Conservation (phyloP, 2,329 filamentous ascomycete species). For the Lachnellula cervina region DNA sequence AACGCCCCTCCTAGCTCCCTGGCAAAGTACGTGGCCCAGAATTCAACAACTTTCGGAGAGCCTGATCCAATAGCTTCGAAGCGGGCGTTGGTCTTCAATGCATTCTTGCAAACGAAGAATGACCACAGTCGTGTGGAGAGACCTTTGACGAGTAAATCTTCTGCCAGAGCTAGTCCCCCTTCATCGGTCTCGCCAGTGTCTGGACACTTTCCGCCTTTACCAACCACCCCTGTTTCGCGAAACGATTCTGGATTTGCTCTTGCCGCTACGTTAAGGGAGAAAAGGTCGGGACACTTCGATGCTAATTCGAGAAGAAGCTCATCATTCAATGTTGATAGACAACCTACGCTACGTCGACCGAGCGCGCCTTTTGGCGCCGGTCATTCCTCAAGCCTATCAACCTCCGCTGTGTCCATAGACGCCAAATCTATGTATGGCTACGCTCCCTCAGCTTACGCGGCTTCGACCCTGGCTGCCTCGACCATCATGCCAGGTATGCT, state of each 20-base stretch:
- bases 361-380: constrained; percentile 69
- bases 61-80: constrained; percentile 39
- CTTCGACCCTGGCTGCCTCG: constrained; percentile 79
- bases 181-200: constrained; percentile 72
- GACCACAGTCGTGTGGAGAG: constrained; percentile 65
- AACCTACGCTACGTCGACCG: constrained; percentile 61
- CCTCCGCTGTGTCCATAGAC: constrained; percentile 48
- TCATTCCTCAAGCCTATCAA: constrained; percentile 62
- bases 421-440: constrained; percentile 52
- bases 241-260: constrained; percentile 90
- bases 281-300: constrained; percentile 87
- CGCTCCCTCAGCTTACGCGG: constrained; percentile 77
- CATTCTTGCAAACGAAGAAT: constrained; percentile 72
- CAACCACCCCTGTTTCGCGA: constrained; percentile 74
- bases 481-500: constrained; percentile 84
- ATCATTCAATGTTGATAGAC: constrained; percentile 79
- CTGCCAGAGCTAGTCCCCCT: constrained; percentile 54
- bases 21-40: constrained; percentile 82
- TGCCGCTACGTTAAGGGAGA: constrained; percentile 82
- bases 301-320: constrained; percentile 76
- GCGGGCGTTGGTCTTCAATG: constrained; percentile 77
- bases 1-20: constrained; percentile 66
- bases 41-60: constrained; percentile 81
- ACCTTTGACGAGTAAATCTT: constrained; percentile 67
- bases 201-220: constrained; percentile 68